phyloP scores from a whole-genome alignment of 106 monocot species.

The Acorus calamus region DNA sequence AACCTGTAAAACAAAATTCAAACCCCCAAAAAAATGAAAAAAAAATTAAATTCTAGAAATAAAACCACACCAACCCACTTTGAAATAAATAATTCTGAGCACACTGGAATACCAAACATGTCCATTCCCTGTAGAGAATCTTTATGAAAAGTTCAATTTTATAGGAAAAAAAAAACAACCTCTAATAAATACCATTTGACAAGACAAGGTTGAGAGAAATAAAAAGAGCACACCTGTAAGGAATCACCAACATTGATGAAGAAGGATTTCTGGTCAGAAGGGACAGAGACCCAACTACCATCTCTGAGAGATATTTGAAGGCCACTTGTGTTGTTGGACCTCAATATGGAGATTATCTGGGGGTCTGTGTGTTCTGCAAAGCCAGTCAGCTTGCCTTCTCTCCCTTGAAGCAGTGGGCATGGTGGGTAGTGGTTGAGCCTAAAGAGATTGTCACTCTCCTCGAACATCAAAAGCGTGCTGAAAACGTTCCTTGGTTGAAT shows the following conservation, averaged over 20 bases:
- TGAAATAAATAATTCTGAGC: no score
- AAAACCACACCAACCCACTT: no score
- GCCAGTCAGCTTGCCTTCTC: conserved; percentile 32
- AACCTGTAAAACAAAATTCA: conserved; percentile 27
- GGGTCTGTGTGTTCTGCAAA: conserved; percentile 40
- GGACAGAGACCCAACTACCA: conserved; percentile 17
- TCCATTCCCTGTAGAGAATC: no score
- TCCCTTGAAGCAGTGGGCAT: conserved; percentile 28
- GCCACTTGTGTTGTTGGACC: conserved; percentile 14
- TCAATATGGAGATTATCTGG: conserved; percentile 11
- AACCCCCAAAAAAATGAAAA: no score
- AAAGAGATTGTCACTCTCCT: conserved; percentile 50
- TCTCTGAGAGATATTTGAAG: conserved; percentile 11
- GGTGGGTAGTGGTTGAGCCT: conserved; percentile 80
- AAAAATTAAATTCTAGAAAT: no score
- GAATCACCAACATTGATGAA: conserved; percentile 16
- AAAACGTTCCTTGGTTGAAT: conserved; percentile 29
- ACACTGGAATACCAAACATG: no score
- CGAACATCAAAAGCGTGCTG: conserved; percentile 42
- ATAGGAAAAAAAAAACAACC: no score
- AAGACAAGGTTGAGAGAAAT: no score
- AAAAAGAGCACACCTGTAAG: conserved; percentile 4
- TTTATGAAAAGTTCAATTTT: no score
- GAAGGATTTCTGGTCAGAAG: conserved; percentile 11
- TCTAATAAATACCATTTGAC: no score